Base-by-base conservation (phyloP, 805 yeast species). In the Starmerella kuoi region DNA sequence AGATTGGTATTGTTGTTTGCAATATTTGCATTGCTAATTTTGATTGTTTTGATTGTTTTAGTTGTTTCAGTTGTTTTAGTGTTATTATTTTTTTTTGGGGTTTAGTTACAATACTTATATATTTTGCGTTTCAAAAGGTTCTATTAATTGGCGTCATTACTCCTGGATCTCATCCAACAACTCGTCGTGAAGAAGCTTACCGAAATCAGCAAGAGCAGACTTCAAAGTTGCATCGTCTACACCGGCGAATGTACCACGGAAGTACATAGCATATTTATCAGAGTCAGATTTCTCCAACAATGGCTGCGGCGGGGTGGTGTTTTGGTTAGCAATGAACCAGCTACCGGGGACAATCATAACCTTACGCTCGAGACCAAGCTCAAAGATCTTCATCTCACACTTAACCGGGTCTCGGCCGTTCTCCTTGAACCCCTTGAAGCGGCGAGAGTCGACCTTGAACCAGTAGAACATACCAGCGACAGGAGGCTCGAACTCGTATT, bases 391-490 rank as follows among this genome's bases (percentile, higher is more conserved):
- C 33, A 35, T 44, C 55, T 65, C 70, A 31, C 64, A 47, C 24
- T 44, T 52, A 20, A 42, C 47, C 19, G 58, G 49, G 37, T 59
- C 60, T 7, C 47, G 39, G 33, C 36, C 46, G 45, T 44, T 46
- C 50, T 52, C 54, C 24, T 45, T 51, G 53, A 61, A 73, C 50
- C 65, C 63, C 37, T 75, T 74, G 60, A 70, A 76, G 41, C 54
- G 55, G 58, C 64, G 51, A 45, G 75, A 72, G 54, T 79, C 79
- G 36, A 73, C 57, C 53, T 66, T 67, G 49, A 68, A 57, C 55
- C 73, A 70, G 62, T 66, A 67, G 55, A 70, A 67, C 73, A 72
- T 70, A 33, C 73, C 76, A 4, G 76, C 75, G 7, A 65, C 65
- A 9, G 76, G 76, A 2, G 67, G 55, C 35, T 54, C 54, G 51